Conservation (phyloP, 2,329 filamentous ascomycete species). For the Pseudocercospora crystallina region DNA sequence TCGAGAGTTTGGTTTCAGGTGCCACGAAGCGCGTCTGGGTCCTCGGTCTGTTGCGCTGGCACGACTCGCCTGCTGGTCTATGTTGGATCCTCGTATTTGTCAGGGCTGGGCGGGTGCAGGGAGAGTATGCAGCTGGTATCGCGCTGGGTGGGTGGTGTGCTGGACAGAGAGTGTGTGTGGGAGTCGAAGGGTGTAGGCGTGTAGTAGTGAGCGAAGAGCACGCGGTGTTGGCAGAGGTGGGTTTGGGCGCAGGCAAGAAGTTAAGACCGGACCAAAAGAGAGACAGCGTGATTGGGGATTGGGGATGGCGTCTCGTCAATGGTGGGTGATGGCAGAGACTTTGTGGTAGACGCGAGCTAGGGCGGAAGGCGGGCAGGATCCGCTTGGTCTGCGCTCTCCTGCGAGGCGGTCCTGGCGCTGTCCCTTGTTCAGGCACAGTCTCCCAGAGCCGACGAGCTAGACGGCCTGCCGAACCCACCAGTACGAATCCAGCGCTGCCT, state of each 20-base stretch:
- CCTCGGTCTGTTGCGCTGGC: constrained; percentile 26
- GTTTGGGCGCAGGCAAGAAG: neutral
- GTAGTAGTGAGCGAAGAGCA: constrained; percentile 2
- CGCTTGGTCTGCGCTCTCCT: too few relatives aligned
- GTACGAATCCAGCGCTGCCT: too few relatives aligned
- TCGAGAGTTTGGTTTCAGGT: constrained; percentile 21
- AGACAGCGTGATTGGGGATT: constrained; percentile 6
- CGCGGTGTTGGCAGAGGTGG: neutral
- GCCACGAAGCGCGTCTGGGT: constrained; percentile 23
- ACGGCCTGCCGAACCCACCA: too few relatives aligned
- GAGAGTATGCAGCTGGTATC: neutral
- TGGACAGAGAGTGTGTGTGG: neutral
- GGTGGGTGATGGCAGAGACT: neutral
- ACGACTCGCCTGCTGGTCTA: constrained; percentile 16
- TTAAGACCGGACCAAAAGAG: constrained; percentile 1
- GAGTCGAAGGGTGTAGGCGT: neutral
- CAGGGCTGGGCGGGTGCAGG: neutral
- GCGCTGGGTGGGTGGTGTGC: neutral
- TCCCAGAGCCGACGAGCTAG: neutral
- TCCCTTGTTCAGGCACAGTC: neutral
- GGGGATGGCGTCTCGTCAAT: neutral
- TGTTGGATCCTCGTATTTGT: constrained; percentile 11
- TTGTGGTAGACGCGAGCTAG: constrained; percentile 6
- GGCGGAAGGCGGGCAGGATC: neutral
- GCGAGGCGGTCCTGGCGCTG: too few relatives aligned